These are phyloP conservation scores for Breviolum minutum DNA, from an alignment of 73 alveolate genomes.

Conservation along the genomic window DNA sequence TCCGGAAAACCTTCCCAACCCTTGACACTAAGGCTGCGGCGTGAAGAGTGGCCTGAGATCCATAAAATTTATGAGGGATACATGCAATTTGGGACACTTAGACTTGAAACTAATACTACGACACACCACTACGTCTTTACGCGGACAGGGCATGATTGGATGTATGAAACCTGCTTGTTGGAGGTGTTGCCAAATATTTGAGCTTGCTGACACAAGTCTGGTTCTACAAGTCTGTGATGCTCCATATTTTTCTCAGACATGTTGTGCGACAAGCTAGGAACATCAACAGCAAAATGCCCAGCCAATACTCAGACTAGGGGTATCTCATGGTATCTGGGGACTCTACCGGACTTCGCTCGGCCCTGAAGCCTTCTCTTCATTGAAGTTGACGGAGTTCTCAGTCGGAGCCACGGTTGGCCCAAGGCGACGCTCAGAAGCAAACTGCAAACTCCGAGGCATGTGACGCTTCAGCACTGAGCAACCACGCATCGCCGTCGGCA, in stretches of 20 bases:
- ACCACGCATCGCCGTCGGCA: slow-evolving; percentile 12
- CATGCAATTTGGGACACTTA: not conserved
- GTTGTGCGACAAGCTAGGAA: too few species aligned
- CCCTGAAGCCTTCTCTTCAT: slow-evolving; percentile 81
- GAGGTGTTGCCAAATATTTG: too few species aligned
- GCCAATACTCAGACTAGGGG: too few species aligned
- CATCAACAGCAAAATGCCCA: too few species aligned
- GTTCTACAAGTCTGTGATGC: too few species aligned
- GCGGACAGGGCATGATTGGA: too few species aligned
- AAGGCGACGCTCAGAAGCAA: not conserved
- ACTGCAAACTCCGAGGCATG: not conserved
- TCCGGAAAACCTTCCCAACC: not conserved
- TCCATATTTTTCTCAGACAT: too few species aligned
- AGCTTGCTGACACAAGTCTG: too few species aligned
- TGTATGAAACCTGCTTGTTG: too few species aligned
- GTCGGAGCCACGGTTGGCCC: not conserved
- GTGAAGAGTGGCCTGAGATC: slow-evolving; percentile 34
- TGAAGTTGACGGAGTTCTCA: slow-evolving; percentile 45
- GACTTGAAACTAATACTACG: too few species aligned
- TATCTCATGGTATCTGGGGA: not conserved
- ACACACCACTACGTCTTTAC: too few species aligned
- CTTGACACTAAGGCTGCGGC: not conserved
- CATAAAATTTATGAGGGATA: not conserved
- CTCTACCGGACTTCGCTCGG: slow-evolving; percentile 74
- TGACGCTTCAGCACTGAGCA: not conserved